Evolutionary conservation across 768 basidiomycete genomes (phyloP).

Genomic region (Termitomyces sp.): DNA sequence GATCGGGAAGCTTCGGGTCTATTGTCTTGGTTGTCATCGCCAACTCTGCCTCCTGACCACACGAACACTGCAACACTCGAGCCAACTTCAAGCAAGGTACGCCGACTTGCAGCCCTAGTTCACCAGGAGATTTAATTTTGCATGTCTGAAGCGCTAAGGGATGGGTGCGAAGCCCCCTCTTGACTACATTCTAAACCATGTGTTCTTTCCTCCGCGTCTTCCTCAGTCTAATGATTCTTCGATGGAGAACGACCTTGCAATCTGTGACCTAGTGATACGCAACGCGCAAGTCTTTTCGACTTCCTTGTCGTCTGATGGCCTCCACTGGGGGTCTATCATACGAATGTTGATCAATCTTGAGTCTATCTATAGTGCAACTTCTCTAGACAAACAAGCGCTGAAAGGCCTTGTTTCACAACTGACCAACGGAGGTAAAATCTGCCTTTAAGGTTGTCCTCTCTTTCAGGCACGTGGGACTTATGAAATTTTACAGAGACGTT

Average conservation of each 20-base stretch:
- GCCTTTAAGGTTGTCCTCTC: background rate
- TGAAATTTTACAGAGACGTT: constrained; percentile 27
- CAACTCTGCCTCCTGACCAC: background rate
- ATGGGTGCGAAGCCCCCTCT: constrained; percentile 3
- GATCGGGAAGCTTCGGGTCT: background rate
- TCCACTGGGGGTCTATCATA: constrained; percentile 26
- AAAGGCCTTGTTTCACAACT: constrained; percentile 17
- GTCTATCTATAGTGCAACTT: constrained; percentile 1
- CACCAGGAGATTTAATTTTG: background rate
- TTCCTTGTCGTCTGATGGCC: constrained; percentile 5
- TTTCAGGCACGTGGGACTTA: background rate
- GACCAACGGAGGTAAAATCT: constrained; percentile 13
- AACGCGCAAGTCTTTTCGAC: constrained; percentile 17
- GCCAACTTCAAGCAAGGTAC: background rate
- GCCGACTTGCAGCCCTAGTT: background rate
- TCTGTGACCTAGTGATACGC: constrained; percentile 19
- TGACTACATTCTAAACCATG: constrained; percentile 35
- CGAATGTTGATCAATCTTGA: constrained; percentile 26
- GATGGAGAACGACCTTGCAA: constrained; percentile 18
- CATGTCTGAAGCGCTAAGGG: background rate
- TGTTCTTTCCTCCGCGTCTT: constrained; percentile 39
- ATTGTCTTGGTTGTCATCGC: background rate
- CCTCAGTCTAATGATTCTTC: constrained; percentile 32
- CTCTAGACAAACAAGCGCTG: constrained; percentile 7
- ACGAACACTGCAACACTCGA: background rate